Evolutionary conservation across 257 asterid species (phyloP), one percentile per base, ranked within the genome.

Genomic region (Przewalskia tangutica): DNA sequence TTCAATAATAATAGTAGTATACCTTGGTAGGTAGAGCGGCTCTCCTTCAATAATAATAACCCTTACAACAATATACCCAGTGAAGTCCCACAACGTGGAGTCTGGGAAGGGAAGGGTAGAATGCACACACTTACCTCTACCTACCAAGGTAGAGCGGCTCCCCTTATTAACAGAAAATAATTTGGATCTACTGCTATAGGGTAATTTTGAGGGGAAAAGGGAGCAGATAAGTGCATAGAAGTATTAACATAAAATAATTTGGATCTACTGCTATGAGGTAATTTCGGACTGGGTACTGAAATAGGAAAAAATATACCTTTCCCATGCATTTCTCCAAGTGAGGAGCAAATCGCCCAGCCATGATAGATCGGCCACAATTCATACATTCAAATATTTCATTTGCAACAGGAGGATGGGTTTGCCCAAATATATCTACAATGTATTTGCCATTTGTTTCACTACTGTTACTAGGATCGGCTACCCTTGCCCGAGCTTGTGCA

Each of bases 291-390:
- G 38, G 14, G 17, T 4, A 71, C 8, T 83, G n/a, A 34, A 63
- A 8, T 63, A 12, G 65, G 82, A 54, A 50, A 20, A 16, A 11
- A 34, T 51, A 86, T 88, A 96, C 99, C 99, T 96, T 96, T 84
- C 99, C 99, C 98, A 96, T 94, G 91, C 99, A 94, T 87, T 94
- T 94, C 93, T 94, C 99, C 89, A 96, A 83, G 89, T 96, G 99
- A 79, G 98, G 98, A 54, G 99, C 99, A 80, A 96, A 96, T 50
- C 97, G 84, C 67, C 98, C 99, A 75, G 98, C 97, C 93, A 86
- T 84, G 32, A 92, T 86, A 50, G 94, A 85, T 79, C 98, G 84
- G 54, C 94, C 88, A 84, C 98, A 96, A 84, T 96, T 96, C 99
- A 96, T 94, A 90, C 99, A 96, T 64, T 89, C 90, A 10, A 96